Conservation (phyloP, 2,329 filamentous ascomycete species). For the Xylaria sp. region DNA sequence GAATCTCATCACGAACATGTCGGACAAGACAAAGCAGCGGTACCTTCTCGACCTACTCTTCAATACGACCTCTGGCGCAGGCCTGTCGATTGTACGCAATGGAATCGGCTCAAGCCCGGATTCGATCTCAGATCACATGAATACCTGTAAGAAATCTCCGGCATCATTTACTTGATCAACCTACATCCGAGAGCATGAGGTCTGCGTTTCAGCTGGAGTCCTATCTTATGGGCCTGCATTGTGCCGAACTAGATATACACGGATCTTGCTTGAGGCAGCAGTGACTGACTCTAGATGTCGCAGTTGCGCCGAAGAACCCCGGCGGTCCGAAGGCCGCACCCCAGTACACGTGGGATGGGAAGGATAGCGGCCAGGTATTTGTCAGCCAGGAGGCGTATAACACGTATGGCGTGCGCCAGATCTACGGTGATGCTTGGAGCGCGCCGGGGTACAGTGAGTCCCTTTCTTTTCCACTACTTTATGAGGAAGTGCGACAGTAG, state of each 20-base stretch:
- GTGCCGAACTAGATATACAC: not conserved
- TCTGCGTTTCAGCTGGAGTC: not conserved
- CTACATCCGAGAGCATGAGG: not conserved
- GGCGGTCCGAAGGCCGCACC: constrained; percentile 52
- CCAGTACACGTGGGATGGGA: constrained; percentile 55
- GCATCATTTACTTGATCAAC: too few species aligned
- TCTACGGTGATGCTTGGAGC: constrained; percentile 56
- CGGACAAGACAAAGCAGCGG: constrained; percentile 53
- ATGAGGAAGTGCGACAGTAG: not conserved
- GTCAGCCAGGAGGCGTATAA: constrained; percentile 57
- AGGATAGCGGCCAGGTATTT: constrained; percentile 59
- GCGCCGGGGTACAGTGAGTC: constrained; percentile 50
- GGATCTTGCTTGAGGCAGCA: not conserved
- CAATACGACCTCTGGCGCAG: constrained; percentile 57
- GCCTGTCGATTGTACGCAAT: constrained; percentile 59
- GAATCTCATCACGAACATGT: constrained; percentile 56
- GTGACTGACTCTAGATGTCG: not conserved
- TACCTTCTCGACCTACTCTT: constrained; percentile 58
- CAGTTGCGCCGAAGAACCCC: constrained; percentile 54
- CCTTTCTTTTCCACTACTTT: not conserved
- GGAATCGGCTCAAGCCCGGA: constrained; percentile 58
- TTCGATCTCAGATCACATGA: constrained; percentile 53
- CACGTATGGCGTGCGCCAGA: constrained; percentile 49
- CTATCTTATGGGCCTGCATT: not conserved
- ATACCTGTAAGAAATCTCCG: constrained; percentile 40